Evolutionary conservation across 2,329 filamentous ascomycete genomes (phyloP), one percentile per base, ranked within the genome.

Genomic region (Pezicula rhizophila): DNA sequence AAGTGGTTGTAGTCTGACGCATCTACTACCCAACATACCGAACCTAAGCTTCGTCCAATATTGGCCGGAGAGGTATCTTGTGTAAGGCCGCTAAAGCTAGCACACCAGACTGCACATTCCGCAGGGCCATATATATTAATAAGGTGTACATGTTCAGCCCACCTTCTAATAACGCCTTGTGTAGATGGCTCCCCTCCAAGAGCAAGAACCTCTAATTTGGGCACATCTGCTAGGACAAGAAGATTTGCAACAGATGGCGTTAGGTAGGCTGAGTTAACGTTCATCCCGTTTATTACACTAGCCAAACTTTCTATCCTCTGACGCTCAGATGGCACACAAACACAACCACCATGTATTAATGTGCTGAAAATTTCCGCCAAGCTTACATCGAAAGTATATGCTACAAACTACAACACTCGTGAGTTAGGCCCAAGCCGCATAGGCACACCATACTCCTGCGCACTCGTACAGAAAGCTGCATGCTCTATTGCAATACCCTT

Each of bases 11-110:
- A 11, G 3, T 50, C 45, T 11, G 46, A 44, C 8, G 17, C 18
- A 6, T 34, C 39, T 23, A 55, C 48, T 33, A 52, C 44, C 31
- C 38, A 41, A 7, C 46, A 49, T 7, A 92, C 88, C 0, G 89
- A 90, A 45, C 86, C 79, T 1, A 95, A 72, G 0, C 89, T 88
- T 5, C 78, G 64, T 0, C 89, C 89, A 53, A 95, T 92, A 42
- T 80, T 84, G 5, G 78, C 76, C 4, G 80, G 77, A 2, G 77
- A 70, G 8, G 76, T 78, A 11, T 67, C 63, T 4, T 73, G 69
- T 1, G 68, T 61, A 52, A 92, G 81, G 0, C 72, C 68, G 0
- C 80, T 69, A 53, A 88, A 84, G 6, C 92, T 65, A 1, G 88
- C 92, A 62, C 87, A 95, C 62, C 95, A 89, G 46, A 95, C 95